Evolutionary conservation across 169 alveolate species (phyloP).

Genomic region (Plasmodium malariae): DNA sequence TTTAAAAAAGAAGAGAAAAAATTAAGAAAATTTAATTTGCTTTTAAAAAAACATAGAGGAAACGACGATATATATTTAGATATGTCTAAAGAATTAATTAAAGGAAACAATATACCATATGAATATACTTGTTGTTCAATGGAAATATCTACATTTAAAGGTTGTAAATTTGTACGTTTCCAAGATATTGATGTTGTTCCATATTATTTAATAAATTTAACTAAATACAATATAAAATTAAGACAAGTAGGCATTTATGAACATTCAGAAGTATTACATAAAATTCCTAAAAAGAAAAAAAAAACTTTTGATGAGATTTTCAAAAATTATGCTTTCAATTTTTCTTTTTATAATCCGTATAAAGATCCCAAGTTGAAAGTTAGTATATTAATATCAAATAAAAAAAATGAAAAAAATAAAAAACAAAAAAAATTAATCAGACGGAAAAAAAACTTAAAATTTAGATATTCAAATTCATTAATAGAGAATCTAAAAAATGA

Average conservation of each 20-base stretch:
- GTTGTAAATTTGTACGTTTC: constrained; percentile 74
- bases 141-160: constrained; percentile 75
- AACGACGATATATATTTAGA: constrained; percentile 9
- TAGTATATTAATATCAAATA: constrained; percentile 7
- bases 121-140: constrained; percentile 75
- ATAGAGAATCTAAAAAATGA: constrained; percentile 22
- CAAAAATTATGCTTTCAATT: constrained; percentile 75
- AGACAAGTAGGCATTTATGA: constrained; percentile 73
- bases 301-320: constrained; percentile 56
- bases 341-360: constrained; percentile 75
- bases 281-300: constrained; percentile 49
- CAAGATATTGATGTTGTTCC: constrained; percentile 78
- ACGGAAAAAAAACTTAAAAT: neutral
- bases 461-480: constrained; percentile 9
- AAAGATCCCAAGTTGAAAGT: constrained; percentile 63
- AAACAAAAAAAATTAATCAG: constrained; percentile 2
- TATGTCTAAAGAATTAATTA: constrained; percentile 47
- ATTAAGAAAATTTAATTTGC: constrained; percentile 31
- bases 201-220: constrained; percentile 63
- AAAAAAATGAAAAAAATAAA: constrained; percentile 11
- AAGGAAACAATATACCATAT: constrained; percentile 26
- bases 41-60: constrained; percentile 37
- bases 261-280: constrained; percentile 62
- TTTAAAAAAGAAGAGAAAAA: constrained; percentile 68
- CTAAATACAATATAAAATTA: constrained; percentile 48